Evolutionary conservation across 768 basidiomycete genomes (phyloP), one percentile per base, ranked within the genome.

Genomic region (Tylopilus balloui): DNA sequence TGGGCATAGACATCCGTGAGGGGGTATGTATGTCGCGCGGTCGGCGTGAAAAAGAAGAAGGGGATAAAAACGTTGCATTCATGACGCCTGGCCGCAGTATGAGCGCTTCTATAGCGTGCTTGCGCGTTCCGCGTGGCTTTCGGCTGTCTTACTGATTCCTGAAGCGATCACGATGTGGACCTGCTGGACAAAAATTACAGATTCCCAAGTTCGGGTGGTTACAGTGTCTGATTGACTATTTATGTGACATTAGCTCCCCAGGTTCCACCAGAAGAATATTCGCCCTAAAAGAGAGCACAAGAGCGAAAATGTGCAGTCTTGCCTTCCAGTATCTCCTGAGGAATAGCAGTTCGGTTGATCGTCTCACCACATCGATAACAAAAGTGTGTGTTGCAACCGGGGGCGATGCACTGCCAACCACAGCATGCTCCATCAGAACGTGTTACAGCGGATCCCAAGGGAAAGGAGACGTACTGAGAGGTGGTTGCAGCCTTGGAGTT

Each of bases 311-410:
- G 75, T 2, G 39, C 56, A 0, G 60, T 46, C 11, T 69, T 61
- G 5, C 65, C 73, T 1, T 56, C 42, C 12, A 50, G 48, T 41
- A 74, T 65, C 25, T 71, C 73, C 12, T 35, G 41, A 6, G 57
- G 57, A 14, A 70, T 42, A 1, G 68, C 72, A 4, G 75, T 72
- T 31, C 58, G 58, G 42, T 75, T 72, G 43, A 81, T 80, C 19
- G 66, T 58, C 12, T 57, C 55, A 13, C 78, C 78, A 51, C 79
- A 80, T 8, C 57, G 41, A 48, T 81, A 79, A 46, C 79, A 80
- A 51, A 79, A 80, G 44, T 80, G 78, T 49, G 74, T 75, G 52
- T 81, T 80, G 49, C 81, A 83, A 6, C 74, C 78, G 1, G 79
- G 79, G 0, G 78, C 63, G n/a, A 74, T 71, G 50, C 78, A 81